phyloP scores from a whole-genome alignment of 768 basidiomycete genomes.

The Russula earlei region DNA sequence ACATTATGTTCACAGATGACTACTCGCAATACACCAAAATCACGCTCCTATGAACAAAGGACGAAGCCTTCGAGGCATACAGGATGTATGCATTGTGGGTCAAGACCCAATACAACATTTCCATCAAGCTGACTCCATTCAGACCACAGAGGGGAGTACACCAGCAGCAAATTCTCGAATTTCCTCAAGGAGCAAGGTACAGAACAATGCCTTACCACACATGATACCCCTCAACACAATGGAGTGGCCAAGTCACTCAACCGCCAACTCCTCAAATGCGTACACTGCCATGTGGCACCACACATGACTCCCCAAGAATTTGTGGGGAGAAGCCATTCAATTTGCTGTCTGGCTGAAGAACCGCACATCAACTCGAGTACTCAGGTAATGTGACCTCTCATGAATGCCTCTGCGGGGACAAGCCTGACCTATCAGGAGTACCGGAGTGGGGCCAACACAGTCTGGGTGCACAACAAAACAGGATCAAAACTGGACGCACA shows the following conservation, averaged over 20 bases:
- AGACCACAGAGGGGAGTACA: constrained; percentile 27
- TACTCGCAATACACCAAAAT: constrained; percentile 23
- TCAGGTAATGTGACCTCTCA: neutral
- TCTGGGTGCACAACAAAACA: neutral
- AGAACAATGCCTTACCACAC: constrained; percentile 21
- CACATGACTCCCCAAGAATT: constrained; percentile 23
- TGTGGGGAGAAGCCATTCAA: constrained; percentile 29
- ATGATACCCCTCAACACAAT: constrained; percentile 29
- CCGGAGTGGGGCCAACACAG: neutral
- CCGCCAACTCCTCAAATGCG: constrained; percentile 25
- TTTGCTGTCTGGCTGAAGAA: neutral
- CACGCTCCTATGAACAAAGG: constrained; percentile 26
- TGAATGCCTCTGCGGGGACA: neutral
- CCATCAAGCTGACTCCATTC: constrained; percentile 26
- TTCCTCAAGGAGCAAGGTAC: constrained; percentile 22
- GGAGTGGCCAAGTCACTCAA: constrained; percentile 32
- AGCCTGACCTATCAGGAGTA: neutral
- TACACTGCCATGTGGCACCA: constrained; percentile 27
- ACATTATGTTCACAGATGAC: constrained; percentile 32
- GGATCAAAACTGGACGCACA: neutral
- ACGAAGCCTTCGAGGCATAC: constrained; percentile 24
- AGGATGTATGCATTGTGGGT: constrained; percentile 23
- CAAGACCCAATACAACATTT: constrained; percentile 22
- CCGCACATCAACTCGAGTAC: neutral
- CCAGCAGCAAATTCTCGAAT: constrained; percentile 20